A percentile compares a stretch with the other conserved stretches of the same genome.
Evolutionary conservation across 495 filamentous ascomycete genomes (phyloP).

Genomic region (Penicillium paxilli): DNA sequence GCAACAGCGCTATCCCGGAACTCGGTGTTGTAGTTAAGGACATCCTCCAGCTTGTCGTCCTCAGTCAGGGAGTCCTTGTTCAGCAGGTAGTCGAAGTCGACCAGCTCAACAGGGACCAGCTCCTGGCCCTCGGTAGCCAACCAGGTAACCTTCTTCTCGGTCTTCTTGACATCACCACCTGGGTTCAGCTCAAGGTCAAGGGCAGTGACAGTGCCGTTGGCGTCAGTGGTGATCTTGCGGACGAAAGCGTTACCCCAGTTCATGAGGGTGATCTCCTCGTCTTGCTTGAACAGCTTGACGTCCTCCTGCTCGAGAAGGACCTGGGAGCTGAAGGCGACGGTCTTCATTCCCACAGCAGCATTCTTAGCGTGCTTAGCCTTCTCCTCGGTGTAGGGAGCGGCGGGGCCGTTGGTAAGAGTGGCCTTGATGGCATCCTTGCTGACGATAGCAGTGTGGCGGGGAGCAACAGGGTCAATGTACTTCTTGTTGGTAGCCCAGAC

Average conservation of each 20-base stretch:
- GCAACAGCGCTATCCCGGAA: constrained; percentile 73
- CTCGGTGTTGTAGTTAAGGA: constrained; percentile 73
- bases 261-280: constrained; percentile 95
- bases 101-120: constrained; percentile 77
- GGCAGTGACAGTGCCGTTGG: constrained; percentile 56
- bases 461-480: constrained; percentile 85
- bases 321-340: constrained; percentile 69
- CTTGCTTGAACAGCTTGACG: constrained; percentile 73
- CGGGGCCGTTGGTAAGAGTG: constrained; percentile 66
- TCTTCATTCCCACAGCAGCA: constrained; percentile 77
- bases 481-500: constrained; percentile 96
- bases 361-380: constrained; percentile 89
- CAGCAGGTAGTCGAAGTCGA: constrained; percentile 89
- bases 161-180: constrained; percentile 86
- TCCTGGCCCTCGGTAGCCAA: constrained; percentile 72
- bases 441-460: constrained; percentile 78
- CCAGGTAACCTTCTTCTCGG: constrained; percentile 96
- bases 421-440: constrained; percentile 67
- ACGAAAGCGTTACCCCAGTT: constrained; percentile 93
- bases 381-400: constrained; percentile 64
- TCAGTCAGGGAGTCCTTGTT: constrained; percentile 88
- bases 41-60: constrained; percentile 79
- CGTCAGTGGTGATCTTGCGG: constrained; percentile 64
- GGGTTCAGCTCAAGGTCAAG: constrained; percentile 81
- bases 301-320: constrained; percentile 86